Conservation (phyloP, 352 stramenopile species). For the Pythium aristosporum region DNA sequence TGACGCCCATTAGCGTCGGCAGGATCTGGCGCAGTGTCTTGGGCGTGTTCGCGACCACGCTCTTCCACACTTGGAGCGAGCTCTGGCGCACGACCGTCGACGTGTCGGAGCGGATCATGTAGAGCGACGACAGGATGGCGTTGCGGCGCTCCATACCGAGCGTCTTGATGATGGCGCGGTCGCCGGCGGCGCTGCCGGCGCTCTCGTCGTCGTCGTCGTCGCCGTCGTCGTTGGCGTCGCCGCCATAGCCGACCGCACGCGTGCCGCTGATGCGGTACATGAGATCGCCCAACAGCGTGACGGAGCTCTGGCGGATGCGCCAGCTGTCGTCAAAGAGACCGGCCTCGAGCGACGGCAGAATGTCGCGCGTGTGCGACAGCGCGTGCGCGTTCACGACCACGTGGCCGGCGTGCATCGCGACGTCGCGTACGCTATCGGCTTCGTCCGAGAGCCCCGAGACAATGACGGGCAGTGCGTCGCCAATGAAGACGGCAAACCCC, state of each 20-base stretch:
- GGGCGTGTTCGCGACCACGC: conserved; percentile 97
- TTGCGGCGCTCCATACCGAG: conserved; percentile 94
- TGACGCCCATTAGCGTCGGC: conserved; percentile 93
- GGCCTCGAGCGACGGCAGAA: conserved; percentile 95
- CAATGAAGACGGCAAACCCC: conserved; percentile 93
- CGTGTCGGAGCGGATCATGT: conserved; percentile 98
- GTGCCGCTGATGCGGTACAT: conserved; percentile 98
- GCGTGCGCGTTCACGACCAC: conserved; percentile 98
- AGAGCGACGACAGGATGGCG: conserved; percentile 96
- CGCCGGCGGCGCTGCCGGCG: conserved; percentile 77
- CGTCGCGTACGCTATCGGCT: conserved; percentile 96
- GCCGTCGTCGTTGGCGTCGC: conserved; percentile 33
- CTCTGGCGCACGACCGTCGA: conserved; percentile 95
- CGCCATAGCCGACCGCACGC: conserved; percentile 85
- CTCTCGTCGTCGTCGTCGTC: conserved; percentile 88
- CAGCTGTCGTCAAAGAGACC: conserved; percentile 98
- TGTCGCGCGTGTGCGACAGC: conserved; percentile 95
- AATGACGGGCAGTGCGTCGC: conserved; percentile 94
- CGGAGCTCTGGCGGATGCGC: conserved; percentile 97
- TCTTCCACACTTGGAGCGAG: conserved; percentile 99
- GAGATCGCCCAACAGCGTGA: conserved; percentile 94
- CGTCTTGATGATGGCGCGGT: conserved; percentile 87
- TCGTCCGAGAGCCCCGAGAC: conserved; percentile 98
- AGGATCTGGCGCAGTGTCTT: conserved; percentile 98
- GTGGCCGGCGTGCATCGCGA: conserved; percentile 96